Evolutionary conservation across 2,329 filamentous ascomycete species (phyloP), one percentile per base, ranked within the genome.

Genomic region (Pseudocercospora fijiensis): DNA sequence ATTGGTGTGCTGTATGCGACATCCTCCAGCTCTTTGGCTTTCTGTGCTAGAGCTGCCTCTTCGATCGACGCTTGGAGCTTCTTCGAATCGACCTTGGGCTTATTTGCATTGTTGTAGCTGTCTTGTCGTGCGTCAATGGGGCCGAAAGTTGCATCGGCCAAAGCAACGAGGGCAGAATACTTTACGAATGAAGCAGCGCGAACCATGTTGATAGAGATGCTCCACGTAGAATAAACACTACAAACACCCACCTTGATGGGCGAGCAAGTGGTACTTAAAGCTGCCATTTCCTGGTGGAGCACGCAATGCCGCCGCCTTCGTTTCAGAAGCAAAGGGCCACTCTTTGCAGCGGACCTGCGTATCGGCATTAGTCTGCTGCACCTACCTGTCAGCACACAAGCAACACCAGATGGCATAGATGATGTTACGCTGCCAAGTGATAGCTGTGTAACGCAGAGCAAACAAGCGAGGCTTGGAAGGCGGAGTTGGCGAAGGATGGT

Each of bases 1-100:
- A 71, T 71, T 5, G 73, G 69, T 22, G 75, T 76, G 28, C 71
- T 70, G 61, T 78, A 76, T n/a, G 78, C 78, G 33, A 78, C 73
- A 61, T 74, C 69, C 57, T 79, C 72, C 18, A 80, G 71, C 51
- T 73, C 70, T 61, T 69, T 65, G 16, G 71, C 69, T 47, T 72
- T 71, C 47, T 65, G 60, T 37, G 65, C 59, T 18, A 73, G 62
- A 30, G 63, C 65, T 59, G 52, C 59, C 37, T 69, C 65, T 18
- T 52, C 57, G 22, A 69, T 69, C 16, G 67, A 61, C 11, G 57
- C 52, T 57, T 69, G 65, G 1, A 69, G 63, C 33, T 64, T 64
- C 55, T 68, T 66, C 24, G 62, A 65, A 24, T 66, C 58, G 22
- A 66, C 65, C 13, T 57, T 59, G 5, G 60, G 63, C 49, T 64